Evolutionary conservation across 805 yeast species (phyloP).

Genomic region (Gaillardinia entomophila): DNA sequence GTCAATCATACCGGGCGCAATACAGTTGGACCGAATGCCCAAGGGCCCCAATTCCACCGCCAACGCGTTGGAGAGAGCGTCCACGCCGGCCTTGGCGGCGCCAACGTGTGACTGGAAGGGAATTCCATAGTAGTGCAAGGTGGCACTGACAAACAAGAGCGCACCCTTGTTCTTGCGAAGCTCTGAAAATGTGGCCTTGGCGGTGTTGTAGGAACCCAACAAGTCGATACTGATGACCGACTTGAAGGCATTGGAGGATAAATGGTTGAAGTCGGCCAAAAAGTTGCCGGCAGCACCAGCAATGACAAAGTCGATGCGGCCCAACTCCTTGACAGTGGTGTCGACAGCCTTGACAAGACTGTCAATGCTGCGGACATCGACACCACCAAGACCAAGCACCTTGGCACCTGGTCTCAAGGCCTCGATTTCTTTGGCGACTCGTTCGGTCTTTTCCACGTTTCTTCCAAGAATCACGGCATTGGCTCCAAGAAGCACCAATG

Average conservation of each 20-base stretch:
- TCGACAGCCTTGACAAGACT: conserved; percentile 61
- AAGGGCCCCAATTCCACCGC: conserved; percentile 91
- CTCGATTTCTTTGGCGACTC: conserved; percentile 65
- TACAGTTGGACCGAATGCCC: conserved; percentile 76
- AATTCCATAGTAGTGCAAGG: conserved; percentile 83
- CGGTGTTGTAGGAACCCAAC: conserved; percentile 84
- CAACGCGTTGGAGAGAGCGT: conserved; percentile 74
- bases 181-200: conserved; percentile 70
- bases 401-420: conserved; percentile 50
- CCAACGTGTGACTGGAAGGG: conserved; percentile 89
- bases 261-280: conserved; percentile 67
- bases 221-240: conserved; percentile 83
- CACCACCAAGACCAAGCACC: conserved; percentile 65
- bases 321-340: conserved; percentile 59
- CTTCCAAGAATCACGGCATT: conserved; percentile 84
- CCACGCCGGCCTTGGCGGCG: conserved; percentile 95
- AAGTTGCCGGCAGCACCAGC: conserved; percentile 98
- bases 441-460: conserved; percentile 56
- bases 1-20: conserved; percentile 89
- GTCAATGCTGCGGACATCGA: conserved; percentile 72
- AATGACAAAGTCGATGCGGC: conserved; percentile 79
- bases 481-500: conserved; percentile 78
- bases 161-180: conserved; percentile 64
- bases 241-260: conserved; percentile 83
- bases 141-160: conserved; percentile 77